Evolutionary conservation across 2,329 filamentous ascomycete genomes (phyloP).

Genomic region (Xylariaceae sp.): DNA sequence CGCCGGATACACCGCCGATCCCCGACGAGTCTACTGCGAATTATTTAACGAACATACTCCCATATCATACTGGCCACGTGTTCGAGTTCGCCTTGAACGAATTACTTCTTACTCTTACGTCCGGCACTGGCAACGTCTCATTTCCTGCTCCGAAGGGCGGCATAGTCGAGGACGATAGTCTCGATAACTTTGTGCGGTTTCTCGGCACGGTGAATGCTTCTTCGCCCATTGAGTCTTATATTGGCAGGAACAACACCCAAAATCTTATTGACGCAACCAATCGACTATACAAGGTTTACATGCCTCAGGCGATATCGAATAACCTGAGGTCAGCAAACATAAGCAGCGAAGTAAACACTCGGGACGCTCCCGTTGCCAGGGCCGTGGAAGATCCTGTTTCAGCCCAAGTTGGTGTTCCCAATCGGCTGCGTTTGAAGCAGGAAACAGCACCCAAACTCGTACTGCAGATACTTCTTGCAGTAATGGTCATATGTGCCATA

Average conservation of each 20-base stretch:
- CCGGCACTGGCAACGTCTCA: slow-evolving; percentile 7
- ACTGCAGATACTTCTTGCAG: slow-evolving; percentile 5
- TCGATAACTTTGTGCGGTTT: slow-evolving; percentile 8
- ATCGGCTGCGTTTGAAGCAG: slow-evolving; percentile 8
- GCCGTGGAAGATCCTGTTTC: neutral
- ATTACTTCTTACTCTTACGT: slow-evolving; percentile 9
- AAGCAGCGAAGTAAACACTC: neutral
- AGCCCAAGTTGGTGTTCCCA: neutral
- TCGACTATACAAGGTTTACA: slow-evolving; percentile 10
- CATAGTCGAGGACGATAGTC: neutral
- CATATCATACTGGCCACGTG: slow-evolving; percentile 3
- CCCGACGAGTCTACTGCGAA: slow-evolving; percentile 9
- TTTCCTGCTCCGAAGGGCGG: neutral
- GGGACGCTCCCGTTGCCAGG: neutral
- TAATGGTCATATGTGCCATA: slow-evolving; percentile 6
- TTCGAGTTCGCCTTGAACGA: slow-evolving; percentile 13
- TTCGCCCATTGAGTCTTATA: slow-evolving; percentile 5
- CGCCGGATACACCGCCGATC: slow-evolving; percentile 1
- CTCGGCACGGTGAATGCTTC: slow-evolving; percentile 8
- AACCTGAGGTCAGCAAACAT: slow-evolving; percentile 5
- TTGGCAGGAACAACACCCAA: slow-evolving; percentile 1
- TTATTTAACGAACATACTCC: slow-evolving; percentile 4
- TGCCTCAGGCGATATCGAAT: slow-evolving; percentile 11
- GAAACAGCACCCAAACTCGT: slow-evolving; percentile 7
- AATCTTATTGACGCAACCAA: slow-evolving; percentile 11